These are phyloP conservation scores for Solanum gandarillasii DNA, from an alignment of 257 asterid species.

Conservation along the genomic window DNA sequence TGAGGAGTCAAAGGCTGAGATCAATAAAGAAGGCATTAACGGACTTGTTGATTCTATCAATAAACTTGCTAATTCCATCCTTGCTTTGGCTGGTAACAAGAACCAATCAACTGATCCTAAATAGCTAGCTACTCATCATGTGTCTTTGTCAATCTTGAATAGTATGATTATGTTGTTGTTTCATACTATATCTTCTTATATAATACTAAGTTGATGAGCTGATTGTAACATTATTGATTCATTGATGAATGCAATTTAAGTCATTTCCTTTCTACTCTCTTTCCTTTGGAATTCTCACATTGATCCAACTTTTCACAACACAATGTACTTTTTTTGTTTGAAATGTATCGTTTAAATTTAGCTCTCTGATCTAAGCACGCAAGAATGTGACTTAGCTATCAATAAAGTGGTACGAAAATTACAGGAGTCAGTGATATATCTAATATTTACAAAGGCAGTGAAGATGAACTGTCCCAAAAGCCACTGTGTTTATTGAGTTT, in stretches of 20 bases:
- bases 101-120: slow-evolving; percentile 17
- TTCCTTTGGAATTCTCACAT: not conserved
- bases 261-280: not conserved
- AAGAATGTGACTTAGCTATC: not conserved
- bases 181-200: not conserved
- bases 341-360: not conserved
- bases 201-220: not conserved
- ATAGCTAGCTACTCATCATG: not conserved
- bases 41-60: slow-evolving; percentile 77
- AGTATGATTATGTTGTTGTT: not conserved
- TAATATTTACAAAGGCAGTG: not conserved
- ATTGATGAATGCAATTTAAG: not conserved
- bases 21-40: slow-evolving; percentile 55
- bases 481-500: not conserved
- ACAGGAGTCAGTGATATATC: not conserved
- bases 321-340: not conserved
- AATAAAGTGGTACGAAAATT: not conserved
- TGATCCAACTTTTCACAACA: not conserved
- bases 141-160: not conserved
- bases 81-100: slow-evolving; percentile 50
- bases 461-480: not conserved
- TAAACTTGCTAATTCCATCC: slow-evolving; percentile 68
- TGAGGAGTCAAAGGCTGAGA: slow-evolving; percentile 80
- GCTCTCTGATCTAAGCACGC: not conserved
- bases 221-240: not conserved